These are phyloP conservation scores for Alisma plantagoaquatica DNA, from an alignment of 106 monocot species.

Conservation along the genomic window DNA sequence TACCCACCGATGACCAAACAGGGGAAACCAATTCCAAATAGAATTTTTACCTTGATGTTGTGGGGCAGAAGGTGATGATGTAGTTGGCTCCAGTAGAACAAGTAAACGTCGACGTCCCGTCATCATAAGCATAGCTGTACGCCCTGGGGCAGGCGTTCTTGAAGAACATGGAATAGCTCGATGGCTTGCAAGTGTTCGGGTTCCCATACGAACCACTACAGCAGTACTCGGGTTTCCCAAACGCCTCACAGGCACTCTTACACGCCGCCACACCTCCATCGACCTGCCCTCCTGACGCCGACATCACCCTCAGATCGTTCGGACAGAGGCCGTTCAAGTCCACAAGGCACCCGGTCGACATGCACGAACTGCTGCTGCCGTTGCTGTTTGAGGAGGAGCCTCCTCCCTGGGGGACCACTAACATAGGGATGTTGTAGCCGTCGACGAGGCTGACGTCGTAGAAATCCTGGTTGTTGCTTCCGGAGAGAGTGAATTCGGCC, in stretches of 20 bases:
- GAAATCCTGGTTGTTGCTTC: constrained; percentile 23
- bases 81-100: constrained; percentile 58
- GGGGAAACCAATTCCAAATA: no score
- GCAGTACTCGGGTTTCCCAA: constrained; percentile 62
- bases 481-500: constrained; percentile 11
- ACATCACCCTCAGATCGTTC: constrained; percentile 52
- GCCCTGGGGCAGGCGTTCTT: constrained; percentile 74
- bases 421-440: constrained; percentile 57
- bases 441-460: no score
- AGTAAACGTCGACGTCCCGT: constrained; percentile 82
- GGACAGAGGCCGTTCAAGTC: constrained; percentile 66
- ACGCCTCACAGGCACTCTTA: constrained; percentile 91
- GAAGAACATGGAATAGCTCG: constrained; percentile 75
- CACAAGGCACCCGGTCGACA: no score
- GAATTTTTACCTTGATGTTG: constrained; percentile 28
- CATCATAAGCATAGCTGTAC: constrained; percentile 95
- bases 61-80: constrained; percentile 82
- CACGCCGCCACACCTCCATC: constrained; percentile 45
- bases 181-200: constrained; percentile 75
- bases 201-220: constrained; percentile 78
- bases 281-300: no score
- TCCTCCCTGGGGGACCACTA: constrained; percentile 8
- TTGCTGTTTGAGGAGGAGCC: constrained; percentile 62
- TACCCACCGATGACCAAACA: no score
- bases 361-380: no score